phyloP scores from a whole-genome alignment of 1,139 yeast species.

The Debaryomyces coudertii region DNA sequence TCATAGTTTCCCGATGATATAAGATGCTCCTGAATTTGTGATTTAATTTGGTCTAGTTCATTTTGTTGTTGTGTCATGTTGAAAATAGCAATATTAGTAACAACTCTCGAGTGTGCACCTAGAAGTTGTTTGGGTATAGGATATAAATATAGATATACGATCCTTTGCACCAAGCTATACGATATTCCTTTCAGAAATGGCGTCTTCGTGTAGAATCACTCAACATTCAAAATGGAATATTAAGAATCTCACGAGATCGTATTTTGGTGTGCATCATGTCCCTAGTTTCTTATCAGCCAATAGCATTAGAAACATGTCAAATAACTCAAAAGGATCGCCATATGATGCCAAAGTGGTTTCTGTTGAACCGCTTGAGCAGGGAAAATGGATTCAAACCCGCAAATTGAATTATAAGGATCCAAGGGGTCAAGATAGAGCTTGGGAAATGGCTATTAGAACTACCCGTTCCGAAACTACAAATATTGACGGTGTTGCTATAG shows the following conservation, averaged over 20 bases:
- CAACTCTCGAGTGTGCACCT: neutral
- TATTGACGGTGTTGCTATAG: slow-evolving; percentile 87
- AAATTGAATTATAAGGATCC: slow-evolving; percentile 75
- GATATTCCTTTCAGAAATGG: neutral
- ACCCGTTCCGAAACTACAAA: slow-evolving; percentile 71
- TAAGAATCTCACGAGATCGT: slow-evolving; percentile 9
- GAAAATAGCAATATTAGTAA: slow-evolving; percentile 2
- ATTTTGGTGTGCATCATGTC: slow-evolving; percentile 9
- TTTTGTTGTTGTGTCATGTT: slow-evolving; percentile 38
- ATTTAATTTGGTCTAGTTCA: slow-evolving; percentile 55
- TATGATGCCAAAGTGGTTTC: slow-evolving; percentile 37
- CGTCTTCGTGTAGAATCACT: slow-evolving; percentile 2
- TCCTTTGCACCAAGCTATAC: neutral
- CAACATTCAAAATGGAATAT: neutral
- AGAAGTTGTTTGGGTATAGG: neutral
- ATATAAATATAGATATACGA: neutral
- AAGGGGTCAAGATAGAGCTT: slow-evolving; percentile 62
- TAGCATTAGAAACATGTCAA: slow-evolving; percentile 9
- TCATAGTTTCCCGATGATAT: slow-evolving; percentile 83
- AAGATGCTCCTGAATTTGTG: slow-evolving; percentile 69
- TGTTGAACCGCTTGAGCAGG: slow-evolving; percentile 34
- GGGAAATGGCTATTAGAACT: slow-evolving; percentile 91
- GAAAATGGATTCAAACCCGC: slow-evolving; percentile 52
- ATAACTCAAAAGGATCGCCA: slow-evolving; percentile 33
- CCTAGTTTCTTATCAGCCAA: neutral